Percentiles rank a stretch among this genome's conserved stretches.
Evolutionary conservation across 2,329 filamentous ascomycete species (phyloP).

Genomic region (Mycosphaerelloides madeirae): DNA sequence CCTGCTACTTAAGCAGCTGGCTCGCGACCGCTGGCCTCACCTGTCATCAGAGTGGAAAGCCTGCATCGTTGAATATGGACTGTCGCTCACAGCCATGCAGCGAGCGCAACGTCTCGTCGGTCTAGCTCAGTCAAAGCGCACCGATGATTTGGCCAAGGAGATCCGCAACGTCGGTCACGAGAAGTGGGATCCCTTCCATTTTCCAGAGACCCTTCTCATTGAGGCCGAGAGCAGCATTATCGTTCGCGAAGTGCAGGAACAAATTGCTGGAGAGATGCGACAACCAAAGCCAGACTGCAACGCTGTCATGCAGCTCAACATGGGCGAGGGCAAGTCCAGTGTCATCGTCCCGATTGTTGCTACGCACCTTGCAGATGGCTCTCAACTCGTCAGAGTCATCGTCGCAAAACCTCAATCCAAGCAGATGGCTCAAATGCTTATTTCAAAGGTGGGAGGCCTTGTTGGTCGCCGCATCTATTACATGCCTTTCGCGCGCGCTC

Average conservation of each 20-base stretch:
- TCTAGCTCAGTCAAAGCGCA: background rate
- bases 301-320: conserved; percentile 61
- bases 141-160: conserved; percentile 39
- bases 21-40: background rate
- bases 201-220: conserved; percentile 61
- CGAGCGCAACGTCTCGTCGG: conserved; percentile 41
- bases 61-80: conserved; percentile 41
- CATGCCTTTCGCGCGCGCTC: conserved; percentile 55
- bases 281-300: conserved; percentile 48
- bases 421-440: conserved; percentile 55
- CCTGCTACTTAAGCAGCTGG: conserved; percentile 3
- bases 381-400: conserved; percentile 49
- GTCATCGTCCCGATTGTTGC: conserved; percentile 64
- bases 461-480: conserved; percentile 52
- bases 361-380: conserved; percentile 37
- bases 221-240: conserved; percentile 62
- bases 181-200: conserved; percentile 52
- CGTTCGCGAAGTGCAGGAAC: conserved; percentile 57
- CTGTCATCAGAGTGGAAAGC: conserved; percentile 6
- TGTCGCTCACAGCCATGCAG: conserved; percentile 45
- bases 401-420: conserved; percentile 54
- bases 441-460: conserved; percentile 52
- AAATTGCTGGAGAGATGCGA: conserved; percentile 59
- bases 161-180: conserved; percentile 46
- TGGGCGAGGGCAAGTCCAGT: conserved; percentile 67